Conservation (phyloP, 1,139 yeast genomes). For the Hansenula lynferdii region DNA sequence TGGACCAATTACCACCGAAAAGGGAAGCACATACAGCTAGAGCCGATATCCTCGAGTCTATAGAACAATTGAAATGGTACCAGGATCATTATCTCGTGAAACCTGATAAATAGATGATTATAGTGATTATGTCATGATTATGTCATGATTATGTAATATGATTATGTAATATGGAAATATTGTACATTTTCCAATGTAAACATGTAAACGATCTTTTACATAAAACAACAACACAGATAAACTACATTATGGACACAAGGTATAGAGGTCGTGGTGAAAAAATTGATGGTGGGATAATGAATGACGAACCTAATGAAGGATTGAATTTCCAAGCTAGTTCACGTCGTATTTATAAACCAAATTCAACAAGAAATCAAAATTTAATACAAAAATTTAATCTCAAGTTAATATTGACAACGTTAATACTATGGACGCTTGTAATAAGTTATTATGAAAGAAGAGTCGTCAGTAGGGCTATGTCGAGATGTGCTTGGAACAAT, state of each 20-base stretch:
- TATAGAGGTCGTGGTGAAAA: conserved; percentile 2
- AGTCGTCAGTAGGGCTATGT: conserved; percentile 44
- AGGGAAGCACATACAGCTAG: conserved; percentile 75
- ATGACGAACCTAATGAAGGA: neutral
- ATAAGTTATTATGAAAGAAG: conserved; percentile 60
- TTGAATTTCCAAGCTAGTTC: neutral
- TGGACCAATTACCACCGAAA: conserved; percentile 59
- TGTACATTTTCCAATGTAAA: no score
- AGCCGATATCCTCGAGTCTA: conserved; percentile 85
- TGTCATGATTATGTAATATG: neutral
- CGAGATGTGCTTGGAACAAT: conserved; percentile 53
- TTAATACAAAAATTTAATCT: conserved; percentile 5
- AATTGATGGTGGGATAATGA: neutral
- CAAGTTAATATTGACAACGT: conserved; percentile 6
- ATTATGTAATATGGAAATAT: neutral
- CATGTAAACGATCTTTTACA: no score
- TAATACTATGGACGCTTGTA: conserved; percentile 38
- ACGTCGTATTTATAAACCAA: conserved; percentile 3
- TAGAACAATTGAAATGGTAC: conserved; percentile 78
- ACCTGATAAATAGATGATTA: no score
- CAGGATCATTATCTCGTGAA: conserved; percentile 62
- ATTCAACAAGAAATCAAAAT: neutral
- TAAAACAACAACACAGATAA: no score
- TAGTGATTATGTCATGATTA: no score
- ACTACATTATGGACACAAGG: no score